phyloP scores from a whole-genome alignment of 768 basidiomycete genomes.

The Pholiota conissans region DNA sequence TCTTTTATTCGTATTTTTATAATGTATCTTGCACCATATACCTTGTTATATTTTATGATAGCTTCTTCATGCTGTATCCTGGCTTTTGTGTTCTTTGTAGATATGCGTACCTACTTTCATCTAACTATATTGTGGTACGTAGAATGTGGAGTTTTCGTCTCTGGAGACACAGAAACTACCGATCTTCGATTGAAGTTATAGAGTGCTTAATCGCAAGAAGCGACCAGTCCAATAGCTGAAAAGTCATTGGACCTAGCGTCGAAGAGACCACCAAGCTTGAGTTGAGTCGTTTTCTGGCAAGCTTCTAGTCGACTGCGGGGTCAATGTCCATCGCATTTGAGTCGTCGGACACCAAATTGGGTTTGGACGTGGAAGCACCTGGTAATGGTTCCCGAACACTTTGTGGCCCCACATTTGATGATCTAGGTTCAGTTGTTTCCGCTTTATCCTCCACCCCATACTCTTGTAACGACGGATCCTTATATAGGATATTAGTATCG shows the following conservation, averaged over 20 bases:
- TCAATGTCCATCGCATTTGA: not conserved
- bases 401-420: not conserved
- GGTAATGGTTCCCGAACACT: not conserved
- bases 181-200: too few species aligned
- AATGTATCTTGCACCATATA: constrained; percentile 31
- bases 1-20: constrained; percentile 30
- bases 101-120: not conserved
- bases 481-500: not conserved
- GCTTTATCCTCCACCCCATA: not conserved
- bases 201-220: too few species aligned
- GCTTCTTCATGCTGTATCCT: not conserved
- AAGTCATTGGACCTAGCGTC: too few species aligned
- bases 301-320: not conserved
- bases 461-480: not conserved
- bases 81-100: not conserved
- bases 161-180: not conserved
- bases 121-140: not conserved
- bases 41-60: constrained; percentile 11
- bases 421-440: not conserved
- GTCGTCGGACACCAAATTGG: not conserved
- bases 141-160: not conserved
- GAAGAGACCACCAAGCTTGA: too few species aligned
- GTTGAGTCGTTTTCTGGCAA: too few species aligned
- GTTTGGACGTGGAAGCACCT: not conserved
- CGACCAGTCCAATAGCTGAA: too few species aligned